Percentiles rank a stretch among this genome's conserved stretches.
These are phyloP conservation scores for Elymus sibiricus DNA, from an alignment of 176 grass and related monocot species.

Conservation along the genomic window DNA sequence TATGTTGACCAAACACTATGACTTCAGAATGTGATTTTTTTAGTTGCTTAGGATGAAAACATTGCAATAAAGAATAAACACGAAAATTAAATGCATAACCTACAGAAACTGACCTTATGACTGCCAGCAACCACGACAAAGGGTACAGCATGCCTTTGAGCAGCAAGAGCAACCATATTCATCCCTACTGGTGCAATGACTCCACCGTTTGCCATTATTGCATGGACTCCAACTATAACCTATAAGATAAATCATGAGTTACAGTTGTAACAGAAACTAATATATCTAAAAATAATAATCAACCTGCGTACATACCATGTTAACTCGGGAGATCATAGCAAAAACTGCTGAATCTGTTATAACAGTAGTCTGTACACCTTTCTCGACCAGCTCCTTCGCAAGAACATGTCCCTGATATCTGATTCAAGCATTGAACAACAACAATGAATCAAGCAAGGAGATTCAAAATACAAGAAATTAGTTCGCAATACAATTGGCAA, in stretches of 20 bases:
- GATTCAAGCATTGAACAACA: slow-evolving; percentile 26
- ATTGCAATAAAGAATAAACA: neutral
- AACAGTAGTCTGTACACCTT: slow-evolving; percentile 87
- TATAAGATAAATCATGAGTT: slow-evolving; percentile 34
- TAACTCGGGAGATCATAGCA: slow-evolving; percentile 99
- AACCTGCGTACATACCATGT: slow-evolving; percentile 64
- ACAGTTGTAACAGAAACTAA: slow-evolving; percentile 21
- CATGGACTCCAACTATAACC: slow-evolving; percentile 99
- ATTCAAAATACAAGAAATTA: neutral
- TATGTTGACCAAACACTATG: neutral
- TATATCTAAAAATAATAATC: slow-evolving; percentile 4
- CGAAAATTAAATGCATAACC: slow-evolving; percentile 8
- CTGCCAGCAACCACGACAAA: slow-evolving; percentile 96
- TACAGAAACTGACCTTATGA: slow-evolving; percentile 70
- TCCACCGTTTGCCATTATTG: slow-evolving; percentile 98
- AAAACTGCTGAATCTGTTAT: slow-evolving; percentile 97
- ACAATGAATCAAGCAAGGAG: neutral
- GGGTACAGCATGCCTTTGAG: slow-evolving; percentile 96
- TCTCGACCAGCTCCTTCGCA: slow-evolving; percentile 85
- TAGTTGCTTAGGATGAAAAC: neutral
- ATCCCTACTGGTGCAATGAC: slow-evolving; percentile 95
- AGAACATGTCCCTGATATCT: slow-evolving; percentile 97
- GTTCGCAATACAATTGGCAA: neutral
- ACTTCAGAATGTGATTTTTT: neutral
- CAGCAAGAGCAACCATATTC: slow-evolving; percentile 96